Percentiles rank a stretch among this genome's conserved stretches.
phyloP scores from a whole-genome alignment of 129 eudicot species.

The Flaveria bidentis region DNA sequence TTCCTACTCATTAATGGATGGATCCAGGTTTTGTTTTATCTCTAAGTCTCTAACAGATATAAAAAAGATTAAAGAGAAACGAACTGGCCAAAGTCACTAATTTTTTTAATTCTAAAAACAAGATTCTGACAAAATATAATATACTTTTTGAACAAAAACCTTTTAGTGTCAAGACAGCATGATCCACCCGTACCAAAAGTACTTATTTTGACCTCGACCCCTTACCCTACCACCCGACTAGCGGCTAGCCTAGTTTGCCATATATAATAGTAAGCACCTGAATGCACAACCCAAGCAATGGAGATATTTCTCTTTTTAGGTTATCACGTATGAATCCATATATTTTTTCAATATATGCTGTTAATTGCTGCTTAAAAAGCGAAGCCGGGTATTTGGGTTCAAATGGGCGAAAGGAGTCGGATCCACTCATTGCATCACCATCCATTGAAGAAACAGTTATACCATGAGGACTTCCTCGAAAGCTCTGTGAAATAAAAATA shows the following conservation, averaged over 20 bases:
- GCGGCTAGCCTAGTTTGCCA: not conserved
- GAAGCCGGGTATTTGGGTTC: constrained; percentile 91
- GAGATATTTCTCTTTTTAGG: constrained; percentile 84
- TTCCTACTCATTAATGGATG: not conserved
- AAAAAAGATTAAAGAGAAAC: not conserved
- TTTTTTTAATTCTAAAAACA: not conserved
- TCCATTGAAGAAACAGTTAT: constrained; percentile 50
- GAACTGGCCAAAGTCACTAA: not conserved
- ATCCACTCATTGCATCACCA: constrained; percentile 54
- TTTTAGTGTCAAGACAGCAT: not conserved
- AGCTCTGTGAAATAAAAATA: constrained; percentile 56
- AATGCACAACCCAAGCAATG: constrained; percentile 83
- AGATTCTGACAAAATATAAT: not conserved
- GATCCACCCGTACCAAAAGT: not conserved
- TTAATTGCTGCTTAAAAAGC: constrained; percentile 88
- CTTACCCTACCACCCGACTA: not conserved
- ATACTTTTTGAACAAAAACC: not conserved
- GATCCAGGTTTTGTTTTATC: not conserved
- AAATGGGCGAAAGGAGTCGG: constrained; percentile 47
- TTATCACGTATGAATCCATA: constrained; percentile 87
- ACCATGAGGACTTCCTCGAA: constrained; percentile 81
- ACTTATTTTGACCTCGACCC: not conserved
- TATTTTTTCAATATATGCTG: constrained; percentile 89
- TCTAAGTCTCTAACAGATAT: not conserved
- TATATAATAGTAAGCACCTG: constrained; percentile 56